These are phyloP conservation scores for Microsporum canis DNA, from an alignment of 2,329 filamentous ascomycete species.

Conservation along the genomic window DNA sequence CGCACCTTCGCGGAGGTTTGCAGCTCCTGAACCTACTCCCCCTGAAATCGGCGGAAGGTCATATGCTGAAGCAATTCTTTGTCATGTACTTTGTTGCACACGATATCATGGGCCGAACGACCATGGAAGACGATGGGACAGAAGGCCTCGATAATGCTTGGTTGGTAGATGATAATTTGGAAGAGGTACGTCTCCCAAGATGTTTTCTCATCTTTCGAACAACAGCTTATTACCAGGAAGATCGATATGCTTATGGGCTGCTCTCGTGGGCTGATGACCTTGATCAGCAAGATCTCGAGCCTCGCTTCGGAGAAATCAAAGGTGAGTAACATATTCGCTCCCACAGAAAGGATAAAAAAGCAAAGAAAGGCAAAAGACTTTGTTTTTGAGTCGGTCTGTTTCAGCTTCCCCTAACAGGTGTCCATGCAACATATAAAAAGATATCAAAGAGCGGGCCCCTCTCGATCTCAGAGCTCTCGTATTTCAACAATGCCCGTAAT, in stretches of 20 bases:
- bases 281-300: slow-evolving; percentile 19
- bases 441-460: slow-evolving; percentile 8
- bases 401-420: not conserved
- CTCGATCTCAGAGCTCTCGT: slow-evolving; percentile 3
- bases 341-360: not conserved
- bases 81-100: slow-evolving; percentile 26
- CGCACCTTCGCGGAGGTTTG: slow-evolving; percentile 23
- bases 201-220: not conserved
- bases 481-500: slow-evolving; percentile 5
- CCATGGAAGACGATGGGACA: slow-evolving; percentile 7
- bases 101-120: slow-evolving; percentile 24
- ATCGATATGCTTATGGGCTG: slow-evolving; percentile 25
- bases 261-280: slow-evolving; percentile 22
- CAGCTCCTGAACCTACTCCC: slow-evolving; percentile 17
- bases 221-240: slow-evolving; percentile 9
- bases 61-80: slow-evolving; percentile 18
- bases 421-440: slow-evolving; percentile 4
- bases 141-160: slow-evolving; percentile 10
- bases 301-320: slow-evolving; percentile 9
- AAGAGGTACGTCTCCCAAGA: slow-evolving; percentile 16
- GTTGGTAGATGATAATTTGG: slow-evolving; percentile 18
- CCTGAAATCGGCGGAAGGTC: slow-evolving; percentile 10
- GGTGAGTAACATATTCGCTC: slow-evolving; percentile 2
- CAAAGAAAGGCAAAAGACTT: not conserved
- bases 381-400: not conserved